Evolutionary conservation across 139 green algal genomes (phyloP).

Genomic region (Chlamydomonas asymmetrica): DNA sequence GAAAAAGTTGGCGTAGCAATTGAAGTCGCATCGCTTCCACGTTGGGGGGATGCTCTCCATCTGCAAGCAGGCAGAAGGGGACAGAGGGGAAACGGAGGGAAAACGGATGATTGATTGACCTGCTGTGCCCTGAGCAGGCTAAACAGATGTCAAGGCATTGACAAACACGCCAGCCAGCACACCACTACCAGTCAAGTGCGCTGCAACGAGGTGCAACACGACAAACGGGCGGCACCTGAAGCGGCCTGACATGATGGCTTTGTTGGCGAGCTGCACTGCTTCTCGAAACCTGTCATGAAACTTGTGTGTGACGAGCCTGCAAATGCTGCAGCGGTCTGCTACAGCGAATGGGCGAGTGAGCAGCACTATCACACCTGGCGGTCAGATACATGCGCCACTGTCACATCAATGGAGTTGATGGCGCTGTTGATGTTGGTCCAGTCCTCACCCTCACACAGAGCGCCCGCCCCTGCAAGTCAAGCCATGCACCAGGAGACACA

Average conservation of each 20-base stretch:
- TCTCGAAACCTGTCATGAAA: too few species aligned
- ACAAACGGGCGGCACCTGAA: too few species aligned
- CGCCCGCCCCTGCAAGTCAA: constrained; percentile 14
- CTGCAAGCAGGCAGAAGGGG: background rate
- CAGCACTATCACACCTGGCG: background rate
- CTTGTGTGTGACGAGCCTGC: too few species aligned
- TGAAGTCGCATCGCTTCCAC: constrained; percentile 19
- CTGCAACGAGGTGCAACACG: background rate
- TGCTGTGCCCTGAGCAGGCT: too few species aligned
- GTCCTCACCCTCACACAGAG: constrained; percentile 29
- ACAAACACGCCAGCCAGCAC: too few species aligned
- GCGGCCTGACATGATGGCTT: too few species aligned
- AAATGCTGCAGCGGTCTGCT: too few species aligned
- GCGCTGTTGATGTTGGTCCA: background rate
- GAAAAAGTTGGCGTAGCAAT: constrained; percentile 14
- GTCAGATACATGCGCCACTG: constrained; percentile 11
- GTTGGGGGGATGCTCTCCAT: constrained; percentile 24
- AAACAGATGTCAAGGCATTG: too few species aligned
- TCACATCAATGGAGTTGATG: constrained; percentile 7
- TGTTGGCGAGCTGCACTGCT: too few species aligned
- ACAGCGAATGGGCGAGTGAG: too few species aligned
- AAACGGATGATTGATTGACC: background rate
- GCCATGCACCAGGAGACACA: too few species aligned
- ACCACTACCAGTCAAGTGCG: background rate
- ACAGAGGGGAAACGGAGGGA: background rate